Conservation (phyloP, 345 rosid genomes). For the Populus deltoides region DNA sequence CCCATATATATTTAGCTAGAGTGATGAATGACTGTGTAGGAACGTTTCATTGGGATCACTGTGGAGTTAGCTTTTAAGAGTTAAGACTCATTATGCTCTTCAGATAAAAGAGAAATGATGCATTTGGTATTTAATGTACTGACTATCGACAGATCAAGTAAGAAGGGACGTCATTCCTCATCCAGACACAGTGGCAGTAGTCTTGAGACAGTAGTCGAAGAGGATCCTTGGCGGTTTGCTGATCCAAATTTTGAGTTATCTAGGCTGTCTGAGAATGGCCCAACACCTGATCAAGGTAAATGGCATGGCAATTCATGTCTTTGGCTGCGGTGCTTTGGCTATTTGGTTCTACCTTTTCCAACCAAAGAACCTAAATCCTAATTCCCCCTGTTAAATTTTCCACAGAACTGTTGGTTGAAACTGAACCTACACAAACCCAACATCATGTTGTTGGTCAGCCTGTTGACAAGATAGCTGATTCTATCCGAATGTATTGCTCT, state of each 20-base stretch:
- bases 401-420: constrained; percentile 68
- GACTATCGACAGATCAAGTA: constrained; percentile 45
- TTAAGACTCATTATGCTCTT: not conserved
- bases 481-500: constrained; percentile 52
- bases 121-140: constrained; percentile 3
- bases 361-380: not conserved
- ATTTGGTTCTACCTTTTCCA: constrained; percentile 2
- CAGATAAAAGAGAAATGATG: not conserved
- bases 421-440: constrained; percentile 75
- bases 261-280: constrained; percentile 46
- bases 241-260: constrained; percentile 50
- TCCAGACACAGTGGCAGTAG: constrained; percentile 54
- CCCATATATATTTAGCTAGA: not conserved
- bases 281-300: constrained; percentile 56
- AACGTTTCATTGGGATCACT: not conserved
- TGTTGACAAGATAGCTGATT: constrained; percentile 61
- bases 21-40: not conserved
- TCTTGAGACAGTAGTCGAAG: constrained; percentile 79
- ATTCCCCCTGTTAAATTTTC: not conserved
- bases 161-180: constrained; percentile 48
- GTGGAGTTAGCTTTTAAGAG: not conserved
- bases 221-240: constrained; percentile 35
- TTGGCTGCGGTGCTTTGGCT: not conserved
- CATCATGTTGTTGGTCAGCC: constrained; percentile 34
- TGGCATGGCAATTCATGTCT: not conserved